These are phyloP conservation scores for Kluyveromyces aestuarii DNA, from an alignment of 805 yeast genomes.

Conservation along the genomic window DNA sequence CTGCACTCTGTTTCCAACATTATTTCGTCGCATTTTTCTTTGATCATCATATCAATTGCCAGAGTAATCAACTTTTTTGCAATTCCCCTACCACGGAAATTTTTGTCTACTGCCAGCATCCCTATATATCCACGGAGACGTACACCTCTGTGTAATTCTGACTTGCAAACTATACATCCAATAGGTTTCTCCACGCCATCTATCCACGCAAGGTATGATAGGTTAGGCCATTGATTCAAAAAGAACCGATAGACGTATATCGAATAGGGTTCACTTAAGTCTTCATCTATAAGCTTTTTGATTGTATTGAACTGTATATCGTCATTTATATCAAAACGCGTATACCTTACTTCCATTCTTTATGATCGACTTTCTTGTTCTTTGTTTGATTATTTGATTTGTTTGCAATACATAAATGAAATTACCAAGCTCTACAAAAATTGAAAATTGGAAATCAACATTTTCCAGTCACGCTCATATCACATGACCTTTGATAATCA, in stretches of 20 bases:
- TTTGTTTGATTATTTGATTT: neutral
- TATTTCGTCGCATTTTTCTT: slow-evolving; percentile 73
- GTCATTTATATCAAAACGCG: slow-evolving; percentile 20
- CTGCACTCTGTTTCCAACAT: slow-evolving; percentile 86
- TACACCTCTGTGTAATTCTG: slow-evolving; percentile 58
- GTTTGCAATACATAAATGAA: too few relatives aligned
- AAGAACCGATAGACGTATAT: slow-evolving; percentile 88
- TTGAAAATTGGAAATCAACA: too few relatives aligned
- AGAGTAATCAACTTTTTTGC: slow-evolving; percentile 62
- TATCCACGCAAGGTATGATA: slow-evolving; percentile 54
- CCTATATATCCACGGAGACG: slow-evolving; percentile 89
- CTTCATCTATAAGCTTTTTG: slow-evolving; percentile 52
- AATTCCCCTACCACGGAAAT: slow-evolving; percentile 68
- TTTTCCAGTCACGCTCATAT: too few relatives aligned
- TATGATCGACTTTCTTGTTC: too few relatives aligned
- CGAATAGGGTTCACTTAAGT: slow-evolving; percentile 90
- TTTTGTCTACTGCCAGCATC: slow-evolving; percentile 79
- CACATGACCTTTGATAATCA: too few relatives aligned
- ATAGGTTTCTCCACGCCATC: slow-evolving; percentile 33
- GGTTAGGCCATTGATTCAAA: slow-evolving; percentile 82
- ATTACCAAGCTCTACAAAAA: too few relatives aligned
- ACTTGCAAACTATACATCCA: slow-evolving; percentile 83
- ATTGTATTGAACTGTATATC: slow-evolving; percentile 37
- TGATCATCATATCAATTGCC: slow-evolving; percentile 56
- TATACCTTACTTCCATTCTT: slow-evolving; percentile 8